Conservation (phyloP, 805 yeast species). For the Vanderwaltozyma polyspora region DNA sequence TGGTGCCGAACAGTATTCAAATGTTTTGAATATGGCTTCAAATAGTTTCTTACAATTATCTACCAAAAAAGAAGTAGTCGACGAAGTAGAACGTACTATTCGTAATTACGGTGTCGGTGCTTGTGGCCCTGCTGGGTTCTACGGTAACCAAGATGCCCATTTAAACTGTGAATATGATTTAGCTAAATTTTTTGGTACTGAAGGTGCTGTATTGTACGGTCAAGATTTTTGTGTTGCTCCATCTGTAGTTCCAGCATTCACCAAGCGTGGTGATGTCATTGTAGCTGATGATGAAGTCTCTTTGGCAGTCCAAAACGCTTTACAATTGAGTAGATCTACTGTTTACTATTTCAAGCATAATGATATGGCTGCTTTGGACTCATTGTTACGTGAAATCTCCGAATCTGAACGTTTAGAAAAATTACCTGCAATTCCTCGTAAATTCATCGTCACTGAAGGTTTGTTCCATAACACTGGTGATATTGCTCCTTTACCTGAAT, state of each 20-base stretch:
- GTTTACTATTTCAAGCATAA: conserved; percentile 70
- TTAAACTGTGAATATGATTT: conserved; percentile 65
- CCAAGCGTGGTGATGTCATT: conserved; percentile 88
- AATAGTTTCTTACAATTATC: conserved; percentile 62
- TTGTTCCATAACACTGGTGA: conserved; percentile 76
- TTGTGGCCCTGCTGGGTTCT: conserved; percentile 96
- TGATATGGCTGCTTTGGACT: conserved; percentile 72
- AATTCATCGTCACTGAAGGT: conserved; percentile 88
- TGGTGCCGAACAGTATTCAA: conserved; percentile 19
- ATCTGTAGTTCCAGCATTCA: conserved; percentile 83
- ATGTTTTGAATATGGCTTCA: conserved; percentile 57
- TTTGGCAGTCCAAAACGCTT: conserved; percentile 77
- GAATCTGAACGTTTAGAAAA: conserved; percentile 51
- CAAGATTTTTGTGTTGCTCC: conserved; percentile 84
- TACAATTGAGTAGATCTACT: conserved; percentile 75
- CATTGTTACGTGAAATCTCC: conserved; percentile 48
- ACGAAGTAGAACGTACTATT: conserved; percentile 48
- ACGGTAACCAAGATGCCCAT: conserved; percentile 91
- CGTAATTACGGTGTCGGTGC: conserved; percentile 85
- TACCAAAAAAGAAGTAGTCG: conserved; percentile 33
- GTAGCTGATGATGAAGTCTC: conserved; percentile 75
- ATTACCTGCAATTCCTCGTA: conserved; percentile 60
- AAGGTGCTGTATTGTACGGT: conserved; percentile 74
- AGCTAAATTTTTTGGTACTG: conserved; percentile 65
- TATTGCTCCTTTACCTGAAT: conserved; percentile 53